These are phyloP conservation scores for Beauveria brongniartii DNA, from an alignment of 2,329 filamentous ascomycete genomes.

Conservation along the genomic window DNA sequence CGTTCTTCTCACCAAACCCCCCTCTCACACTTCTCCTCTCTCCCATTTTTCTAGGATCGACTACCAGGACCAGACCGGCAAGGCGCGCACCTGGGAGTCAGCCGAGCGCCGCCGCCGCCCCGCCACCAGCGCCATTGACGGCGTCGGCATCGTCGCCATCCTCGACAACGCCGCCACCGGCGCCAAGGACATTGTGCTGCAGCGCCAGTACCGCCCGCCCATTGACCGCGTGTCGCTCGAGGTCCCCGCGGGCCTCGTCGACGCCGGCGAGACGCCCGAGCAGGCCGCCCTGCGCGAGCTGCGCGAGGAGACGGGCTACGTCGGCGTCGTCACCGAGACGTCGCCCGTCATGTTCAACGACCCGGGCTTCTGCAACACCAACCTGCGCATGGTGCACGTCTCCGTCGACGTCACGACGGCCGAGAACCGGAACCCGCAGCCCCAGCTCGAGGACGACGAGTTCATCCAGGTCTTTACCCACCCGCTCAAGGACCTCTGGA, in stretches of 20 bases:
- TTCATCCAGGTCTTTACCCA: conserved; percentile 75
- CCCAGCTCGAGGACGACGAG: conserved; percentile 68
- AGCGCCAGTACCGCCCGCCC: conserved; percentile 60
- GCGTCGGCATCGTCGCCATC: conserved; percentile 65
- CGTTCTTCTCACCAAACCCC: not conserved
- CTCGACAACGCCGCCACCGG: conserved; percentile 39
- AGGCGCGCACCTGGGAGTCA: conserved; percentile 60
- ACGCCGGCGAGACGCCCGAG: conserved; percentile 53
- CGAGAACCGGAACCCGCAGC: conserved; percentile 61
- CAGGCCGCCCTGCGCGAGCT: conserved; percentile 56
- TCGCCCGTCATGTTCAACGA: conserved; percentile 61
- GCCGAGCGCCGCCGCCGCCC: conserved; percentile 64
- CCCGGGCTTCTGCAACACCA: conserved; percentile 60
- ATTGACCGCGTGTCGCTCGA: conserved; percentile 53
- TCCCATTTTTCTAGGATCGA: conserved; percentile 37
- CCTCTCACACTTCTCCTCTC: not conserved
- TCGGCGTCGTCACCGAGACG: conserved; percentile 46
- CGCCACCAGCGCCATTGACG: conserved; percentile 54
- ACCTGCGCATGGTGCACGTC: conserved; percentile 63
- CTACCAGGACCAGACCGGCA: conserved; percentile 56
- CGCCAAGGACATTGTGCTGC: conserved; percentile 49
- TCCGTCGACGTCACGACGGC: conserved; percentile 60
- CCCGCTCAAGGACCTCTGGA: conserved; percentile 55
- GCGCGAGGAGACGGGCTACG: conserved; percentile 59
- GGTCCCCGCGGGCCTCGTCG: conserved; percentile 56